phyloP scores from a whole-genome alignment of 306 rosid genomes.

The Acacia melanoxylon region DNA sequence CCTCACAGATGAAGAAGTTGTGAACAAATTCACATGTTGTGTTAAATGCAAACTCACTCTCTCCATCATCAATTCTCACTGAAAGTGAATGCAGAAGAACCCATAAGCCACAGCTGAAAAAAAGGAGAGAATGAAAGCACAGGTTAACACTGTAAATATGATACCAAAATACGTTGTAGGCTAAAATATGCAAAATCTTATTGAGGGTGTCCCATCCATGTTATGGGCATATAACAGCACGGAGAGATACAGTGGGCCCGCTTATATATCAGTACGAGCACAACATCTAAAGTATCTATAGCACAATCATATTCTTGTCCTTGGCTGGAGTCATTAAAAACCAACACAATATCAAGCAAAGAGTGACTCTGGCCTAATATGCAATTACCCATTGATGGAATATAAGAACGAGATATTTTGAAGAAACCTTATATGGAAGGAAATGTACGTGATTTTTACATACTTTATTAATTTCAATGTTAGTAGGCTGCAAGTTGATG shows the following conservation, averaged over 20 bases:
- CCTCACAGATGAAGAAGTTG: constrained; percentile 86
- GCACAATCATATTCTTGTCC: neutral
- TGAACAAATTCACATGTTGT: constrained; percentile 81
- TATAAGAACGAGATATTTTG: too few species aligned
- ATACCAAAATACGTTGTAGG: constrained; percentile 1
- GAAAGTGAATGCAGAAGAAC: constrained; percentile 95
- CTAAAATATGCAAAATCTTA: neutral
- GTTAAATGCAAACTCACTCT: constrained; percentile 80
- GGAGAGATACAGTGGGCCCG: neutral
- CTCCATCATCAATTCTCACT: constrained; percentile 83
- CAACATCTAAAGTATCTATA: neutral
- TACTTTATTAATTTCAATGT: too few species aligned
- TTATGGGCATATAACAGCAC: neutral
- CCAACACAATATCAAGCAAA: neutral
- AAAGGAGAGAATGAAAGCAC: constrained; percentile 22
- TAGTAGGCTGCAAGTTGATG: too few species aligned
- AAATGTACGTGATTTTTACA: too few species aligned
- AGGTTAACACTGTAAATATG: constrained; percentile 5
- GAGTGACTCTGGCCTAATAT: neutral
- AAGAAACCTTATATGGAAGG: too few species aligned
- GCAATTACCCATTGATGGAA: neutral
- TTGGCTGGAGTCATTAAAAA: neutral
- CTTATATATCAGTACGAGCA: neutral
- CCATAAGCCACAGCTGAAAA: constrained; percentile 92
- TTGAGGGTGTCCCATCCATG: neutral